Conservation (phyloP, 2,329 filamentous ascomycete genomes). For the Blastomyces silverae region DNA sequence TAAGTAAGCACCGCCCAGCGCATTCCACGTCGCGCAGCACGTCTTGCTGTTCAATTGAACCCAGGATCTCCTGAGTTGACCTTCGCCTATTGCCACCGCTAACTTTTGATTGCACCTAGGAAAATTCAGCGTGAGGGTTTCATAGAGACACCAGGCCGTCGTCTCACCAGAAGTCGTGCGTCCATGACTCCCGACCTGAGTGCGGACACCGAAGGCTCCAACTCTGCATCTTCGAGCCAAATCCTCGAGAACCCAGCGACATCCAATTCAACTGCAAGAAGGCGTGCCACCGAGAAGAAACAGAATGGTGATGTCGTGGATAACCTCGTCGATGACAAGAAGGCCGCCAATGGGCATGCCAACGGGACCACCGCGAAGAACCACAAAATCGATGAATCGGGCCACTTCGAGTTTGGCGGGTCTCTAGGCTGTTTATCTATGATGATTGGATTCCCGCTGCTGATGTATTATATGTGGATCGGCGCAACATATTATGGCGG, state of each 20-base stretch:
- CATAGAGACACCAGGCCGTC: slow-evolving; percentile 47
- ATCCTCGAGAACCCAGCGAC: not conserved
- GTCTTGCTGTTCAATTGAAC: slow-evolving; percentile 3
- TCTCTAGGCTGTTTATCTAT: slow-evolving; percentile 69
- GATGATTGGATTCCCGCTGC: slow-evolving; percentile 86
- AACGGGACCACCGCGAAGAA: slow-evolving; percentile 21
- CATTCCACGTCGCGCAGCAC: slow-evolving; percentile 8
- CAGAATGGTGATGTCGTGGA: not conserved
- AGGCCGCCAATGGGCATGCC: slow-evolving; percentile 23
- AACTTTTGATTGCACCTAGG: slow-evolving; percentile 30
- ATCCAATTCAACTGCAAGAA: slow-evolving; percentile 10
- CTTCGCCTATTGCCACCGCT: not conserved
- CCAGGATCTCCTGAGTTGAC: not conserved
- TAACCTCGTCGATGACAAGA: slow-evolving; percentile 22
- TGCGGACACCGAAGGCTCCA: slow-evolving; percentile 16
- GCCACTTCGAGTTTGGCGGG: slow-evolving; percentile 76
- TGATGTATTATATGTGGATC: slow-evolving; percentile 99
- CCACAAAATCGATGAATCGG: slow-evolving; percentile 43
- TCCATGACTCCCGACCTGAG: slow-evolving; percentile 29
- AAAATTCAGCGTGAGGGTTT: slow-evolving; percentile 48
- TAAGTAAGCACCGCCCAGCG: slow-evolving; percentile 36
- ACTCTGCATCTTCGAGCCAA: slow-evolving; percentile 9
- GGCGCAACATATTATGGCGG: slow-evolving; percentile 89
- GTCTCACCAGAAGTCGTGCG: slow-evolving; percentile 41
- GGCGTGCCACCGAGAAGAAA: slow-evolving; percentile 21